Conservation (phyloP, 2,329 filamentous ascomycete species). For the Alternaria sp. region DNA sequence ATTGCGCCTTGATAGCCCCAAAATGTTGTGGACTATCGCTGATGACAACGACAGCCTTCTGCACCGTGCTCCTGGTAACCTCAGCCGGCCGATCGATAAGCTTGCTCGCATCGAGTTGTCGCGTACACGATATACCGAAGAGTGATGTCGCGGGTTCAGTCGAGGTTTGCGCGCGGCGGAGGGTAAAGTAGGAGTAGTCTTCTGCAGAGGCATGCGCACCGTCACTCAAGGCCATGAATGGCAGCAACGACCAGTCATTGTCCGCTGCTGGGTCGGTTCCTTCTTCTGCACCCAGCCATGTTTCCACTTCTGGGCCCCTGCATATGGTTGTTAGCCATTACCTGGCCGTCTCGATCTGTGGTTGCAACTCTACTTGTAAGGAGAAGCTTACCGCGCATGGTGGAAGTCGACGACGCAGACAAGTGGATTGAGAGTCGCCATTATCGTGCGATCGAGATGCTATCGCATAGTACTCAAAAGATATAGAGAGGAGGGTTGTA, state of each 20-base stretch:
- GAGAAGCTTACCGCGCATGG: constrained; percentile 54
- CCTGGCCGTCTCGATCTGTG: neutral
- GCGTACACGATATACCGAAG: constrained; percentile 94
- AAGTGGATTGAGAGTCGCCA: constrained; percentile 51
- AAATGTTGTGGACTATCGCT: constrained; percentile 90
- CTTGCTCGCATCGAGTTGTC: constrained; percentile 82
- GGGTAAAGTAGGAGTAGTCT: constrained; percentile 98
- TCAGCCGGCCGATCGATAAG: constrained; percentile 82
- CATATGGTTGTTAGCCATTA: constrained; percentile 9
- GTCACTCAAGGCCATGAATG: constrained; percentile 96
- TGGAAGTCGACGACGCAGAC: constrained; percentile 64
- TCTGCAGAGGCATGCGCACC: constrained; percentile 92
- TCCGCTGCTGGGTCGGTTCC: constrained; percentile 79
- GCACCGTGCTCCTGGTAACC: constrained; percentile 95
- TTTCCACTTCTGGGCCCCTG: constrained; percentile 90
- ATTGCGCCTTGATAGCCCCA: constrained; percentile 85
- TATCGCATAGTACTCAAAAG: constrained; percentile 9
- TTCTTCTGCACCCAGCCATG: constrained; percentile 82
- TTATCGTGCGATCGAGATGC: constrained; percentile 34
- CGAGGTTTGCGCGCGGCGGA: constrained; percentile 65
- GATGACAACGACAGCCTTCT: constrained; percentile 97
- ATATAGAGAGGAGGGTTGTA: neutral
- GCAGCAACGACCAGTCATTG: constrained; percentile 89
- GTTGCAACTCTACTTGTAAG: constrained; percentile 5
- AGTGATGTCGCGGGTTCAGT: constrained; percentile 74